phyloP scores from a whole-genome alignment of 768 basidiomycete genomes.

The Rubroboletus satanas region DNA sequence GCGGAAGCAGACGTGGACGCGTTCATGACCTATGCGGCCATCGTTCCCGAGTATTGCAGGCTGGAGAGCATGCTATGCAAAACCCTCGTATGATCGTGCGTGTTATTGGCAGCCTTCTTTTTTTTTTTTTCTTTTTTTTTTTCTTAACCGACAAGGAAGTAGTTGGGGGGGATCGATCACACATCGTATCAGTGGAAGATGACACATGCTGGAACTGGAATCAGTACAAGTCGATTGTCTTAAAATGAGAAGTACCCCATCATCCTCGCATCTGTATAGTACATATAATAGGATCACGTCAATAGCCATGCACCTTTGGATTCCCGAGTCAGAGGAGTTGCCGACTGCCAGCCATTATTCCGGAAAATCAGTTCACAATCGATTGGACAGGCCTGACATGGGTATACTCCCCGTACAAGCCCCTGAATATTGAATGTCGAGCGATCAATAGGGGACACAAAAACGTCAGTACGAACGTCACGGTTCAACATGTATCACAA shows the following conservation, averaged over 20 bases:
- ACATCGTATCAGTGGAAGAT: no score
- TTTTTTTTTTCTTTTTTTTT: not conserved
- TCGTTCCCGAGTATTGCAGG: conserved; percentile 79
- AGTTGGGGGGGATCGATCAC: no score
- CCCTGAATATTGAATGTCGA: not conserved
- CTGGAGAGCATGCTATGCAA: conserved; percentile 78
- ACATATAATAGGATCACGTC: conserved; percentile 16
- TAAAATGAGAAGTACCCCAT: conserved; percentile 1
- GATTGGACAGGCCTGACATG: no score
- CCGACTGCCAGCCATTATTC: no score
- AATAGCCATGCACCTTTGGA: conserved; percentile 3
- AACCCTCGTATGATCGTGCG: conserved; percentile 38
- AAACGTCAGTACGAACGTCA: not conserved
- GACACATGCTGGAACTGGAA: not conserved
- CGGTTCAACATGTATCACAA: not conserved
- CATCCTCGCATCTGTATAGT: conserved; percentile 7
- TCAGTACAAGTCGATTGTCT: not conserved
- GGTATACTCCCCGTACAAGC: no score
- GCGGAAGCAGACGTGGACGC: conserved; percentile 82
- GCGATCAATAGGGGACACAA: not conserved
- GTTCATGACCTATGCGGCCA: conserved; percentile 80
- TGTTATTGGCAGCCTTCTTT: not conserved
- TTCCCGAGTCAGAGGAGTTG: no score
- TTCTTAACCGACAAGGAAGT: not conserved
- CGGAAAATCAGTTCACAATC: no score